phyloP scores from a whole-genome alignment of 495 filamentous ascomycete species.

The Saxophila tyrrhenica region DNA sequence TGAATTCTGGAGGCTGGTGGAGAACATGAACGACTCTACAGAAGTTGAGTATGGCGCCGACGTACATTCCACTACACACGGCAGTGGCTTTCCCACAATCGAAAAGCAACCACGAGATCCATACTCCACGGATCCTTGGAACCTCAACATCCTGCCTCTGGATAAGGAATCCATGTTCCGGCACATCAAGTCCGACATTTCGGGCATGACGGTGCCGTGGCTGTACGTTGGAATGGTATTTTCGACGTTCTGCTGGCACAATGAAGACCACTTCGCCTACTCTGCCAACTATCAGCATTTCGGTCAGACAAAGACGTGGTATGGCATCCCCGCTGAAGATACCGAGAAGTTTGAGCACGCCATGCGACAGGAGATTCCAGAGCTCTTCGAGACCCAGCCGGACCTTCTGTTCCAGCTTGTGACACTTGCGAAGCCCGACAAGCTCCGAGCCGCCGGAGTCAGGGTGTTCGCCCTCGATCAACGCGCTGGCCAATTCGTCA shows the following conservation, averaged over 20 bases:
- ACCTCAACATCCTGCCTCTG: constrained; percentile 85
- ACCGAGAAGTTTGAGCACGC: constrained; percentile 89
- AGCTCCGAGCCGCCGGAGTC: constrained; percentile 89
- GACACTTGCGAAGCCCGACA: constrained; percentile 84
- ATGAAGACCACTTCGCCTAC: constrained; percentile 96
- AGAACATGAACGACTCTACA: constrained; percentile 85
- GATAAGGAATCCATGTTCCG: constrained; percentile 87
- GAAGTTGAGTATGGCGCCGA: constrained; percentile 98
- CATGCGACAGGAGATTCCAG: constrained; percentile 89
- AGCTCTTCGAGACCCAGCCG: constrained; percentile 93
- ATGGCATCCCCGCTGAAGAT: constrained; percentile 90
- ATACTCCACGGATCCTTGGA: constrained; percentile 87
- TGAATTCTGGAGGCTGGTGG: constrained; percentile 93
- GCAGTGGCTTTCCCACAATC: constrained; percentile 92
- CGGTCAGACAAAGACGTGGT: constrained; percentile 98
- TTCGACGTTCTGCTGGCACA: constrained; percentile 99
- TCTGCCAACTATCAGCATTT: constrained; percentile 99
- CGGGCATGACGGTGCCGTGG: constrained; percentile 99
- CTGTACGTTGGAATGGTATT: constrained; percentile 99
- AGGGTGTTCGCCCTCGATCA: constrained; percentile 89
- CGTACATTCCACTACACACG: constrained; percentile 96
- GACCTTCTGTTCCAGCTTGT: constrained; percentile 96
- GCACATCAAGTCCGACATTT: constrained; percentile 96
- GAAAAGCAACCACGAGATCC: constrained; percentile 80
- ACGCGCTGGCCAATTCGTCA: constrained; percentile 86